phyloP scores from a whole-genome alignment of 768 basidiomycete genomes.

The Tricholoma flavovirens region DNA sequence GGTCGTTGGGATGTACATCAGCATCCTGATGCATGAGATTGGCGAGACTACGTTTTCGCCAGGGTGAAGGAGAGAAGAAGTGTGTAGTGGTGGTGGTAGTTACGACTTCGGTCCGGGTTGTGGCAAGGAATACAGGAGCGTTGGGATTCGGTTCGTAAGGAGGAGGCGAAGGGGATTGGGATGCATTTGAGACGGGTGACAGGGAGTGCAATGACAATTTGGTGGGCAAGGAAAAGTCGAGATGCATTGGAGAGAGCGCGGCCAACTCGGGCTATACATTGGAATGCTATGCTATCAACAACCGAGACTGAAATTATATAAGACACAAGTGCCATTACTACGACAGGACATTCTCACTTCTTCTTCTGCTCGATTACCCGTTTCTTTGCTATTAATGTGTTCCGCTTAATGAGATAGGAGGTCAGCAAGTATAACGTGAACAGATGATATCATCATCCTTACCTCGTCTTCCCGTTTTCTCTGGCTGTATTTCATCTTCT shows the following conservation, averaged over 20 bases:
- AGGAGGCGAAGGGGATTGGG: conserved; percentile 21
- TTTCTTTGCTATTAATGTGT: conserved; percentile 54
- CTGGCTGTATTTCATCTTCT: conserved; percentile 87
- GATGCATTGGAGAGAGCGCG: too few relatives aligned
- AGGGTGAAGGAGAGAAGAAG: conserved; percentile 63
- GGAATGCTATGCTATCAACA: too few relatives aligned
- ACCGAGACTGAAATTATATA: too few relatives aligned
- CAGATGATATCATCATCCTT: conserved; percentile 23
- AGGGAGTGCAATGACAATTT: conserved; percentile 6
- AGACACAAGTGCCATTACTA: too few relatives aligned
- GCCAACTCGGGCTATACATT: too few relatives aligned
- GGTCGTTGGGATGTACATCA: conserved; percentile 12
- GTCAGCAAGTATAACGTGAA: conserved; percentile 7
- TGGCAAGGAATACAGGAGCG: conserved; percentile 33
- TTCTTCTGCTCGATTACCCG: conserved; percentile 50
- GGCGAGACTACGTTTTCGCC: conserved; percentile 46
- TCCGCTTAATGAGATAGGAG: conserved; percentile 38
- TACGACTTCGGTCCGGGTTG: conserved; percentile 41
- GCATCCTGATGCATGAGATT: conserved; percentile 24
- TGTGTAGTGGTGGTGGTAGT: conserved; percentile 48
- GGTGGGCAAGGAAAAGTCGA: not conserved
- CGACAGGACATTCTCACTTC: conserved; percentile 21
- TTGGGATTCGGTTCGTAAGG: conserved; percentile 25
- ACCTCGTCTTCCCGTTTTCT: conserved; percentile 77
- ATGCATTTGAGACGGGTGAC: conserved; percentile 5